phyloP scores from a whole-genome alignment of 352 stramenopile genomes.

The Pythium vanterpoolii region DNA sequence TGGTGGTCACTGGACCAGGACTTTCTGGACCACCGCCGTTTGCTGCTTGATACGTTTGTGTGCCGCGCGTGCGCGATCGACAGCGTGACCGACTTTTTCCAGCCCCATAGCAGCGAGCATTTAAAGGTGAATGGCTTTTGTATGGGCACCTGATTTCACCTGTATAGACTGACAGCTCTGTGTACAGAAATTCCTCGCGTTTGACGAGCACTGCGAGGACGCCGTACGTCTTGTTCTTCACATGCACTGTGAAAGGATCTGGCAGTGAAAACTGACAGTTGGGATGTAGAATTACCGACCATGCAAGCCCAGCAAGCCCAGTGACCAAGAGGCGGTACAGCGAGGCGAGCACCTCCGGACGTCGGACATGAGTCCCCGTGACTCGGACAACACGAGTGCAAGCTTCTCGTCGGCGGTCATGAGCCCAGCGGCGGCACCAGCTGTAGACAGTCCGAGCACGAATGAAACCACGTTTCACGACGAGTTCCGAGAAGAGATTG shows the following conservation, averaged over 20 bases:
- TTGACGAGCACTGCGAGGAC: conserved; percentile 58
- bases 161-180: no score
- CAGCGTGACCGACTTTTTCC: conserved; percentile 55
- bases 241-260: background rate
- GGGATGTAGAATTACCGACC: background rate
- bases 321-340: background rate
- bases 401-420: conserved; percentile 24
- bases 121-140: conserved; percentile 35
- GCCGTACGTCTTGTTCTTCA: conserved; percentile 32
- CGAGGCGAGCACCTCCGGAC: conserved; percentile 13
- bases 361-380: conserved; percentile 23
- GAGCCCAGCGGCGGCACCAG: conserved; percentile 11
- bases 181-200: conserved; percentile 47
- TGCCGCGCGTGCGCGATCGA: conserved; percentile 38
- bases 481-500: background rate
- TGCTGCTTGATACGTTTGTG: conserved; percentile 55
- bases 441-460: background rate
- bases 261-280: no score
- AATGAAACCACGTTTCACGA: background rate
- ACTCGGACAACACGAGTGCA: conserved; percentile 23
- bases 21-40: conserved; percentile 55
- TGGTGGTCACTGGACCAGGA: conserved; percentile 44
- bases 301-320: background rate
- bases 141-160: no score
- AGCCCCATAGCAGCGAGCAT: conserved; percentile 35